These are phyloP conservation scores for Trametes cubensis DNA, from an alignment of 768 basidiomycete species.

Conservation along the genomic window DNA sequence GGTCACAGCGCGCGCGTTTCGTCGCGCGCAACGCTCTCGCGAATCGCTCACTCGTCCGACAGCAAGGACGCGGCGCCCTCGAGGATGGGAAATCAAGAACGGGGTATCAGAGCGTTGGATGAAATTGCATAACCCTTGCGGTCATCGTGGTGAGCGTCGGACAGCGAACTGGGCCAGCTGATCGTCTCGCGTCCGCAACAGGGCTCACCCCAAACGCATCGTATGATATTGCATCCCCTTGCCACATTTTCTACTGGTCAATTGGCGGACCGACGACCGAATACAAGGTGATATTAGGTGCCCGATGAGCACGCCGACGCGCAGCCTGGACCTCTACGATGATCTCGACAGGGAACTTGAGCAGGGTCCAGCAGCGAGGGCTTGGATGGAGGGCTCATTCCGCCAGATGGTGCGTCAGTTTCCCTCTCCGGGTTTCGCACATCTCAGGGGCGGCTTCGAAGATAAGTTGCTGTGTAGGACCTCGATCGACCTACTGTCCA, in stretches of 20 bases:
- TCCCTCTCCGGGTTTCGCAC: neutral
- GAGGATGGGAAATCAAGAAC: slow-evolving; percentile 1
- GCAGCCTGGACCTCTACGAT: no score
- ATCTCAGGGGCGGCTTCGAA: neutral
- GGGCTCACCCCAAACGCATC: slow-evolving; percentile 11
- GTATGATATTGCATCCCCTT: neutral
- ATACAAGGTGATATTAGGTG: neutral
- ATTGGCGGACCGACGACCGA: neutral
- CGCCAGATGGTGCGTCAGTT: neutral
- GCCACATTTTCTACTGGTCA: neutral
- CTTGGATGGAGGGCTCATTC: neutral
- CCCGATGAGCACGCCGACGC: neutral
- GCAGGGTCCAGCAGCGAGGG: neutral
- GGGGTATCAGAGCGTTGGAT: neutral
- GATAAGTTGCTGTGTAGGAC: neutral
- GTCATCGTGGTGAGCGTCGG: neutral
- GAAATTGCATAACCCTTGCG: neutral
- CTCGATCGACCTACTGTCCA: neutral
- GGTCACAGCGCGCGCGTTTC: neutral
- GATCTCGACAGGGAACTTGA: neutral
- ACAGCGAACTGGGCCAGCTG: slow-evolving; percentile 7
- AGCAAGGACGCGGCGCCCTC: neutral
- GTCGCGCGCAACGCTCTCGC: neutral
- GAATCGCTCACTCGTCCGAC: neutral
- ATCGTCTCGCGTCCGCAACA: neutral